Base-by-base conservation (phyloP, 306 rosid species). In the Medicago arabica region DNA sequence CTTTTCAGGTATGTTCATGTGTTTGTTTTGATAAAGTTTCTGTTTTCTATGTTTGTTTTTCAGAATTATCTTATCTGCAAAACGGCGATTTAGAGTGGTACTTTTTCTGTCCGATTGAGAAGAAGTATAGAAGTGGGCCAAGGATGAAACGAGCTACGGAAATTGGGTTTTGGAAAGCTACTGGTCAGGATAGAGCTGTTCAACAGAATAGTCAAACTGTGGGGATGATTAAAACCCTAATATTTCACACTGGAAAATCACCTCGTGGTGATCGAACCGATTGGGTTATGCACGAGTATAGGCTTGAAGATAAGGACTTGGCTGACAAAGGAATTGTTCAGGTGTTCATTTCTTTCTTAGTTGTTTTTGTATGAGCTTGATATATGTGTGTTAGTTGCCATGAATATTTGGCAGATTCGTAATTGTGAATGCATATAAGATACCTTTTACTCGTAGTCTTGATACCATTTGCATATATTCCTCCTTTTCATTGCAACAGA, bases 111-210 rank as follows among this genome's bases (percentile, higher is more conserved):
- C 88, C 91, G 11, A 69, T 60, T 31, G 85, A 76, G 71, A 89
- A 78, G 80, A 93, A 93, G 78, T 87, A 89, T 74, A 67, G 82
- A 13, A 79, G 65, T 67, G 98, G 98, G 53, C 51, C 8, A 34
- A 89, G 88, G 84, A 28, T 84, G 79, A 89, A 88, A 17, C 90
- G 97, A 11, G 76, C 87, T 38, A 84, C 92, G 3, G 77, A 83
- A 46, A 50, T 43, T 74, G 97, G 98, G 43, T 81, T 12, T 67
- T 93, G 98, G 98, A 93, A 93, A 84, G 72, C 87, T 43, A 91
- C 97, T 0, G 98, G 96, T 74, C 88, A 71, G 12, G 96, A 88
- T 69, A 89, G 86, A 74, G 28, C 44, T 60, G 86, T 88, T 14
- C 46, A 0, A 44, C 49, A 81, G 13, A 64, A 80, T 8, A 71